A percentile compares a stretch with the other conserved stretches of the same genome.
Conservation (phyloP, 1,139 yeast species). For the Debaryomyces robertsiae region DNA sequence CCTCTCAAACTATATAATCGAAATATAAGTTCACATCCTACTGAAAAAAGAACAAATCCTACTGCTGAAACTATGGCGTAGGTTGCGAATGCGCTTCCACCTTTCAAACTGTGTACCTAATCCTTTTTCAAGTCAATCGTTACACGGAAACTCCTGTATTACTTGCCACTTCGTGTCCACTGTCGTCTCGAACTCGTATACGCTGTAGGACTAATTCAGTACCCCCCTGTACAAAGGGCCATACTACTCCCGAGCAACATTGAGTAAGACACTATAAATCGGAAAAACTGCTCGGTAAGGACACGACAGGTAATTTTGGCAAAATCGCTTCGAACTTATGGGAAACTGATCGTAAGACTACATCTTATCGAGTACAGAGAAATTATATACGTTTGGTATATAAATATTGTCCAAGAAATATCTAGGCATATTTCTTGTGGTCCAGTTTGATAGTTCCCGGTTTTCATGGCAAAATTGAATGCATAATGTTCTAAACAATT, state of each 20-base stretch:
- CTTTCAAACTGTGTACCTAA: too few species aligned
- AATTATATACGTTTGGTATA: conserved; percentile 6
- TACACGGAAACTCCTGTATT: too few species aligned
- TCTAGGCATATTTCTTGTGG: background rate
- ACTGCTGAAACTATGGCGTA: too few species aligned
- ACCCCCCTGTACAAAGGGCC: too few species aligned
- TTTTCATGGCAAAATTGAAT: background rate
- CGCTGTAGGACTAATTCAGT: too few species aligned
- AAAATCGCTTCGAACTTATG: conserved; percentile 1
- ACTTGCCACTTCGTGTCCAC: too few species aligned
- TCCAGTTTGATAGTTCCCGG: background rate
- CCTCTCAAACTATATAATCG: too few species aligned
- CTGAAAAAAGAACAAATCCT: too few species aligned
- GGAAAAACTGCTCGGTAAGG: conserved; percentile 4
- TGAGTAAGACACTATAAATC: conserved; percentile 1
- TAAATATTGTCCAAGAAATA: conserved; percentile 2
- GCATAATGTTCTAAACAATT: conserved; percentile 5
- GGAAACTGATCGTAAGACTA: conserved; percentile 9
- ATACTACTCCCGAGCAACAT: background rate
- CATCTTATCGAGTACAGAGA: conserved; percentile 3
- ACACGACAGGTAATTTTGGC: background rate
- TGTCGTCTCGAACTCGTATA: too few species aligned
- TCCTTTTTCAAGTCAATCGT: too few species aligned
- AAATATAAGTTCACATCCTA: too few species aligned
- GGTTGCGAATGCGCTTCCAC: too few species aligned